These are phyloP conservation scores for Zygoascus tannicola DNA, from an alignment of 805 yeast species.

Conservation along the genomic window DNA sequence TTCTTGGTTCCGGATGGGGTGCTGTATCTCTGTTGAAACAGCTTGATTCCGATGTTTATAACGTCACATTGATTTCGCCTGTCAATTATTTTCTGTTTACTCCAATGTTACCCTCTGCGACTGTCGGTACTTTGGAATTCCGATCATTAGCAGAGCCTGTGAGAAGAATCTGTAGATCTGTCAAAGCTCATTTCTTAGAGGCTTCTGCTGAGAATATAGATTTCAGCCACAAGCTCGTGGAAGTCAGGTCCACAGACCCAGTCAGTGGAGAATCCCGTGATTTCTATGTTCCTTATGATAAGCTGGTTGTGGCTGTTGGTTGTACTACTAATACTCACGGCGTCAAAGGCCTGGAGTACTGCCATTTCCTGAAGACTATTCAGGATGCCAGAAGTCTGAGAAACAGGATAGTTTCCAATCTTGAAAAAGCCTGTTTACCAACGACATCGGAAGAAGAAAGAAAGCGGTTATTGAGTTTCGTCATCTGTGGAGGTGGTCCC, in stretches of 20 bases:
- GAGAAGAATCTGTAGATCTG: conserved; percentile 42
- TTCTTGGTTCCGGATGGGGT: conserved; percentile 68
- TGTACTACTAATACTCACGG: conserved; percentile 63
- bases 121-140: conserved; percentile 60
- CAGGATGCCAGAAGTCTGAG: conserved; percentile 53
- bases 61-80: conserved; percentile 59
- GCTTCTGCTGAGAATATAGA: conserved; percentile 53
- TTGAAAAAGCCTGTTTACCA: conserved; percentile 58
- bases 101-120: conserved; percentile 60
- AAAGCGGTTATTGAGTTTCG: conserved; percentile 56
- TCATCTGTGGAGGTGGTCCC: conserved; percentile 98
- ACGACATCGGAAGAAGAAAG: conserved; percentile 57
- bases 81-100: conserved; percentile 62
- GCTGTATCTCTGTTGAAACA: conserved; percentile 49
- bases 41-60: conserved; percentile 46
- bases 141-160: conserved; percentile 58
- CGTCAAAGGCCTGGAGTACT: conserved; percentile 55
- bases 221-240: conserved; percentile 46
- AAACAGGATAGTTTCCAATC: conserved; percentile 42
- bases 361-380: conserved; percentile 55
- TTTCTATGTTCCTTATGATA: conserved; percentile 65
- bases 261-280: conserved; percentile 16
- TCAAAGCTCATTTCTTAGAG: conserved; percentile 53
- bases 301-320: conserved; percentile 59
- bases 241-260: conserved; percentile 36